Base-by-base conservation (phyloP, 2,329 filamentous ascomycete genomes). In the Phialocephala subalpina region DNA sequence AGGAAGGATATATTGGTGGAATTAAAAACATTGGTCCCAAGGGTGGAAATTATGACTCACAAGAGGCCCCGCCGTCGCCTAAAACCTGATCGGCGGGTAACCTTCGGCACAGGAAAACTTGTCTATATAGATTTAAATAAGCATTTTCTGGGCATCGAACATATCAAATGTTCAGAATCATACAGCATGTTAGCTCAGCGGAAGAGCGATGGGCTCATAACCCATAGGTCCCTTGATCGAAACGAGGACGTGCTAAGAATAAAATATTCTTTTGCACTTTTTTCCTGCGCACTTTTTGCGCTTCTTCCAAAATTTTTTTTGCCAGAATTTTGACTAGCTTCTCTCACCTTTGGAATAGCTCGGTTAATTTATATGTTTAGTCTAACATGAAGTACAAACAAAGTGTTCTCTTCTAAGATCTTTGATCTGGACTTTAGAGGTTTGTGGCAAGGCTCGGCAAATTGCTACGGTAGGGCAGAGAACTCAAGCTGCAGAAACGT, bases 181-280 rank as follows among this genome's bases (percentile, higher is more conserved):
- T 18, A 53, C 18, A 53, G 49, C 49, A 53, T 53, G 49, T 11
- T 53, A 22, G 49, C 49, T 22, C 49, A 53, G 49, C 27, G 49
- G 49, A 53, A 53, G 49, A 22, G 49, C 49, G 49, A 22, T 53
- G 49, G 49, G 49, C 49, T 53, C 49, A 53, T 53, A 53, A 53
- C 49, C 49, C 49, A 53, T 22, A 53, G 49, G 49, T 53, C 49
- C 49, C 27, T 53, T 22, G 49, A 53, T 53, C 49, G 49, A 53
- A 22, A 53, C 49, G 22, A 53, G 27, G 49, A 29, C 49, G 49
- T 53, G 49, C 49, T 53, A 49, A 33, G 3, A 53, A 2, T 3
- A 53, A 53, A 5, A 12, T 11, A 25, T 49, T 27, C 25, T 49
- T 49, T 25, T 2, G 9, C 11, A 20, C 20, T 49, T 49, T 49